phyloP scores from a whole-genome alignment of 1,284 basidiomycete genomes.

The Singerocomus rubriflavus region DNA sequence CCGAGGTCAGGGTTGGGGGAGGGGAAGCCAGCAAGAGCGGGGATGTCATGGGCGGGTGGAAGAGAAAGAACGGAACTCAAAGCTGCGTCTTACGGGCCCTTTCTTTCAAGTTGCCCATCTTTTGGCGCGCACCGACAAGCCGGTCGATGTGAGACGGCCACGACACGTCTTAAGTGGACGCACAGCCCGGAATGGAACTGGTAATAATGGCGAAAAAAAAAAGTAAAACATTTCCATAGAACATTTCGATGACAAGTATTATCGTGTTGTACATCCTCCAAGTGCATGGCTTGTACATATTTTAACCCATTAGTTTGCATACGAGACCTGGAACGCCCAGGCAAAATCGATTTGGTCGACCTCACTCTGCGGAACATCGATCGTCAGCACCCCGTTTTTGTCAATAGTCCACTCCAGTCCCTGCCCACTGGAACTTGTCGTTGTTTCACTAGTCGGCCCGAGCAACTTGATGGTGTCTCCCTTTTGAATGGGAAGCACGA shows the following conservation, averaged over 20 bases:
- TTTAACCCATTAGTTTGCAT: constrained; percentile 9
- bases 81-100: background rate
- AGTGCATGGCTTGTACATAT: too few species aligned
- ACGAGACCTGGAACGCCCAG: constrained; percentile 45
- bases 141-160: background rate
- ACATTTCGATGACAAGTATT: too few species aligned
- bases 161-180: constrained; percentile 7
- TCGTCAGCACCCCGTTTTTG: constrained; percentile 28
- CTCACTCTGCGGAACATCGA: constrained; percentile 33
- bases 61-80: background rate
- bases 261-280: too few species aligned
- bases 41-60: constrained; percentile 3
- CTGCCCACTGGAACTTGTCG: background rate
- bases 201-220: too few species aligned
- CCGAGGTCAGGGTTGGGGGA: background rate
- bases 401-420: constrained; percentile 23
- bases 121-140: background rate
- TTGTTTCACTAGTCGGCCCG: constrained; percentile 23
- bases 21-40: constrained; percentile 4
- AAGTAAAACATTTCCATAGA: too few species aligned
- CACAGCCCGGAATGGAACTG: too few species aligned
- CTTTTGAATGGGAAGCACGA: constrained; percentile 40
- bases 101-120: constrained; percentile 4
- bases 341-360: constrained; percentile 36
- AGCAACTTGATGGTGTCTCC: constrained; percentile 46